Conservation (phyloP, 495 filamentous ascomycete genomes). For the Cercophora scortea region DNA sequence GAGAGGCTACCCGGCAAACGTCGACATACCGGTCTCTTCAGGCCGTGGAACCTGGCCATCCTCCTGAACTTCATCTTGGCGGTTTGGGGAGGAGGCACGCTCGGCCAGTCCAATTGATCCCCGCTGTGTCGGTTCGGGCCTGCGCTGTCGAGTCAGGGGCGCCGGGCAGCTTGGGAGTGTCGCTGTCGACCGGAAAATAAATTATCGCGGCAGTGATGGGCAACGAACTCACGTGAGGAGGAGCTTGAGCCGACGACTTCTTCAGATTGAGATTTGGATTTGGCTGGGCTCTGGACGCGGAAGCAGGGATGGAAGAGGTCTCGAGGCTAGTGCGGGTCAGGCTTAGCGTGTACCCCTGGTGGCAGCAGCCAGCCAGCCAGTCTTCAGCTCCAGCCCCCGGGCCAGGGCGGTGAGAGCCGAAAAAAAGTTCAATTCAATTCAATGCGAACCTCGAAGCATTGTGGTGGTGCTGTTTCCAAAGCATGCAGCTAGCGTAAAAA, state of each 20-base stretch:
- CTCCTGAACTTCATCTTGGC: slow-evolving; percentile 47
- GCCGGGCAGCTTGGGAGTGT: background rate
- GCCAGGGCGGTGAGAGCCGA: background rate
- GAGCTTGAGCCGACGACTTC: background rate
- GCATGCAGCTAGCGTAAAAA: background rate
- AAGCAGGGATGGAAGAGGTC: too few relatives aligned
- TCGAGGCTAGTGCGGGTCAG: too few relatives aligned
- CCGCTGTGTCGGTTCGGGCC: background rate
- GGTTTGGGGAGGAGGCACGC: slow-evolving; percentile 1
- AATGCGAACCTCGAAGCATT: background rate
- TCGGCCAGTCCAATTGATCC: slow-evolving; percentile 7
- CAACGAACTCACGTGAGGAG: slow-evolving; percentile 17
- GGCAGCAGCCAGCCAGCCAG: too few relatives aligned
- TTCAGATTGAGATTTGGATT: too few relatives aligned
- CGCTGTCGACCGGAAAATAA: background rate
- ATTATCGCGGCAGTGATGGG: background rate
- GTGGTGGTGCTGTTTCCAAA: background rate
- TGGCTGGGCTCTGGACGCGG: too few relatives aligned
- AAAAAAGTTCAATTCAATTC: background rate
- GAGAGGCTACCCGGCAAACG: slow-evolving; percentile 8
- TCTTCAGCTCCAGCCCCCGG: background rate
- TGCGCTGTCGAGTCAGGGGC: background rate
- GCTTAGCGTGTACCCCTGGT: too few relatives aligned
- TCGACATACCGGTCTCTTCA: slow-evolving; percentile 54
- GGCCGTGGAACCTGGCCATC: slow-evolving; percentile 47